Evolutionary conservation across 805 yeast species (phyloP).

Genomic region (Starmerella roubikii): DNA sequence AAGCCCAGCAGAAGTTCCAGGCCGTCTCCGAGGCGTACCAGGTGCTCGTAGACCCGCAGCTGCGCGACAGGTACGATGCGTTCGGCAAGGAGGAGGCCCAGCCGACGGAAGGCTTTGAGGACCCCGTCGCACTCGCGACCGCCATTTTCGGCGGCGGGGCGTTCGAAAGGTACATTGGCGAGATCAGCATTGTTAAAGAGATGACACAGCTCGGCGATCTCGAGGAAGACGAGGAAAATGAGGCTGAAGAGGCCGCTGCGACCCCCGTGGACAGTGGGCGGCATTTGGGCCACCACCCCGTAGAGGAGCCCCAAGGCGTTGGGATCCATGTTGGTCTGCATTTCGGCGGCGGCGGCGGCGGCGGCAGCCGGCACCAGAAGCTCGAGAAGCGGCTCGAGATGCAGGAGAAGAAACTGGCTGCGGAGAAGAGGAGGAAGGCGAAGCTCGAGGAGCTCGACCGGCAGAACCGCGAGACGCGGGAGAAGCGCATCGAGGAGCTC

Average conservation of each 20-base stretch:
- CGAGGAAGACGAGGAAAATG: conserved; percentile 30
- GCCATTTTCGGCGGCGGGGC: conserved; percentile 88
- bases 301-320: background rate
- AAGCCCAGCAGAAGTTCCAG: conserved; percentile 79
- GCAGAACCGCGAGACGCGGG: conserved; percentile 28
- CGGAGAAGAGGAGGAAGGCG: conserved; percentile 23
- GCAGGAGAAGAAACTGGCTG: conserved; percentile 24
- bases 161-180: conserved; percentile 77
- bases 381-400: background rate
- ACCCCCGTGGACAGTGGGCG: background rate
- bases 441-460: conserved; percentile 31
- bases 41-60: conserved; percentile 57
- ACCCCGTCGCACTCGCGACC: conserved; percentile 74
- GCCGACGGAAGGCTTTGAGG: conserved; percentile 60
- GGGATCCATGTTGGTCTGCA: background rate
- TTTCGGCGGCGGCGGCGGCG: background rate
- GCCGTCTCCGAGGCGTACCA: conserved; percentile 42
- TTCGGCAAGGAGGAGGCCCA: conserved; percentile 67
- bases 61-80: conserved; percentile 66
- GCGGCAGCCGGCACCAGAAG: background rate
- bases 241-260: conserved; percentile 3
- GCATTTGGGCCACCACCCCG: background rate
- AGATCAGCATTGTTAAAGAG: conserved; percentile 63
- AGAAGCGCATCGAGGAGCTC: conserved; percentile 36
- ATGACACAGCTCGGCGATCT: conserved; percentile 48